Evolutionary conservation across 2,329 filamentous ascomycete genomes (phyloP), one percentile per base, ranked within the genome.

Genomic region (Trichoderma harzianum): DNA sequence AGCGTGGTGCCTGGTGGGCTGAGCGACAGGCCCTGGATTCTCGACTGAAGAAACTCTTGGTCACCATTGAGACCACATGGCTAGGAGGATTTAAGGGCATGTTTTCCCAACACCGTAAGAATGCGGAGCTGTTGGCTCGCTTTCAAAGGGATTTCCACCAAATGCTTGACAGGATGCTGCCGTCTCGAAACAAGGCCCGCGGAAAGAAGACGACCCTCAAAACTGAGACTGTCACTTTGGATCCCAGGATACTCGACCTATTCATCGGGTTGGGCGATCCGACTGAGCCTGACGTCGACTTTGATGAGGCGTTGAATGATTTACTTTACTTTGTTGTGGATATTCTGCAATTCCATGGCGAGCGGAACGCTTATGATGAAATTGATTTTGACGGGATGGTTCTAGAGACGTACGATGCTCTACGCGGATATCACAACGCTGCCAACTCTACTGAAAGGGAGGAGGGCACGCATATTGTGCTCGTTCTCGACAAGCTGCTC

Each of bases 291-390:
- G 89, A 90, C 8, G 83, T 84, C 72, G 94, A 97, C 74, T 87
- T 97, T 26, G 95, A 98, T 74, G 95, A 98, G 77, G 90, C 92
- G 0, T 84, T 99, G n/a, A 94, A 92, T 75, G 96, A 99, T 79
- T 84, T 99, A 32, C 87, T 99, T 4, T 98, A 98, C 82, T 98
- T 98, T 79, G 93, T 98, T 1, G 91, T 99, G 7, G 96, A 99
- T 77, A 95, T 98, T 66, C 86, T 99, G 3, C 96, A 98, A 79
- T 98, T 99, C 81, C 93, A 97, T 76, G 96, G 96, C 18, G 97
- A 99, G 82, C 89, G 91, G 62, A 99, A 98, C 78, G 96, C 97
- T 0, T 98, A 98, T 81, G 96, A 99, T 76, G 96, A 99, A 82
- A 93, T 99, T 74, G 95, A 98, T 80, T 97, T 98, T 78, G 96